Percentiles rank a stretch among this genome's conserved stretches.
Evolutionary conservation across 257 asterid species (phyloP).

Genomic region (Scutellaria minor): DNA sequence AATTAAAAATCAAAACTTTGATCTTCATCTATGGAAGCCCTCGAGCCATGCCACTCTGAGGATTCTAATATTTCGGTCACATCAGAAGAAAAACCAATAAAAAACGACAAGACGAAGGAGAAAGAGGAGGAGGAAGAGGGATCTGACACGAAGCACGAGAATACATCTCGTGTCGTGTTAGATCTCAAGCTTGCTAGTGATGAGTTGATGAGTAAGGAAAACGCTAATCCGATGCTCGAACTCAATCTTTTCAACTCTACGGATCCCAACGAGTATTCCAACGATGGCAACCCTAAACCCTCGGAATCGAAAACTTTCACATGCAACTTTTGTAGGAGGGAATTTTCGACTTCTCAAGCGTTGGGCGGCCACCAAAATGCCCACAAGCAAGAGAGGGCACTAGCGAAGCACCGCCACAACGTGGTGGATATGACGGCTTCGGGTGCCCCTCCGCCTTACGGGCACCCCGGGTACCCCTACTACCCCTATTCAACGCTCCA

Average conservation of each 20-base stretch:
- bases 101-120: slow-evolving; percentile 24
- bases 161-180: slow-evolving; percentile 31
- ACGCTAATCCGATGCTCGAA: slow-evolving; percentile 42
- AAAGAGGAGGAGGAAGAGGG: slow-evolving; percentile 9
- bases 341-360: slow-evolving; percentile 74
- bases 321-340: slow-evolving; percentile 62
- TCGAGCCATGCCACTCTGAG: slow-evolving; percentile 48
- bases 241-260: slow-evolving; percentile 49
- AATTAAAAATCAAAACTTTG: background rate
- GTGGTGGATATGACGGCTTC: slow-evolving; percentile 36
- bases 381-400: slow-evolving; percentile 69
- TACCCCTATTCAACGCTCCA: slow-evolving; percentile 44
- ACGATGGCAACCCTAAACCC: slow-evolving; percentile 32
- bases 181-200: slow-evolving; percentile 48
- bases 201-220: slow-evolving; percentile 19
- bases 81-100: slow-evolving; percentile 41
- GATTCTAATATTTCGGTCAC: slow-evolving; percentile 56
- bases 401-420: slow-evolving; percentile 56
- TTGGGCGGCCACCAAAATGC: slow-evolving; percentile 85
- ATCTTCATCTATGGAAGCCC: slow-evolving; percentile 35
- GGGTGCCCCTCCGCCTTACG: slow-evolving; percentile 35
- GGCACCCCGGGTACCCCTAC: slow-evolving; percentile 48
- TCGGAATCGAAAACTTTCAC: slow-evolving; percentile 49
- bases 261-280: slow-evolving; percentile 31
- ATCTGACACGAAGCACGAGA: slow-evolving; percentile 27